Evolutionary conservation across 306 rosid genomes (phyloP), one percentile per base, ranked within the genome.

Genomic region (Citrullus colocynthis): DNA sequence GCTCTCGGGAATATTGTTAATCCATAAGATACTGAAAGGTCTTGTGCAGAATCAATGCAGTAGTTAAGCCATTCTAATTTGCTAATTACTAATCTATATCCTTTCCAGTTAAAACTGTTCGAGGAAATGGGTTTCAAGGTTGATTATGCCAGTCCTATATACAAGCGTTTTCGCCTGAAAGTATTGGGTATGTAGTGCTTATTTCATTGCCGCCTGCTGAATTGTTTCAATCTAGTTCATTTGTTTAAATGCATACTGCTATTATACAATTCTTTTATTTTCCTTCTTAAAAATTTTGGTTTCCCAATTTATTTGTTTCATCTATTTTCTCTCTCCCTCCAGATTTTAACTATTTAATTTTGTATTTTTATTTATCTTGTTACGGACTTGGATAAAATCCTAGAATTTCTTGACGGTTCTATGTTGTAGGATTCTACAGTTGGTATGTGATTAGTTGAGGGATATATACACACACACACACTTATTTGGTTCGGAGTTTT

Each of bases 71-170:
- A 6, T 70, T 28, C 12, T 70, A 21, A 14, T 72, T 72, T 48
- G 56, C 51, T 9, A 64, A 65, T 84, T 56, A 54, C 58, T 52
- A 56, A 5, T 75, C n/a, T 41, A 63, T 18, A 81, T 48, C 6
- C 61, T 8, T 60, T 75, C 63, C 88, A 92, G 98, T 86, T 95
- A 77, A 87, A 88, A 84, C 80, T 95, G 92, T 95, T 85, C 39
- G 99, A 95, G 82, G 86, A 85, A 83, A 95, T 95, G 99, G 95
- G 91, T 78, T 95, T 90, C 87, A 89, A 88, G 93, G 96, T 92
- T 60, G 97, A 95, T 87, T 87, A 51, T 48, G 85, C 89, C 49
- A 88, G 90, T 82, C 80, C 96, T 61, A 58, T 88, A 75, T 95
- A 92, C 85, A 95, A 82, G 88, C 91, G 88, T 24, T 92, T 95